These are phyloP conservation scores for Leishmania braziliensis DNA, from an alignment of 208 protist species.

Conservation along the genomic window DNA sequence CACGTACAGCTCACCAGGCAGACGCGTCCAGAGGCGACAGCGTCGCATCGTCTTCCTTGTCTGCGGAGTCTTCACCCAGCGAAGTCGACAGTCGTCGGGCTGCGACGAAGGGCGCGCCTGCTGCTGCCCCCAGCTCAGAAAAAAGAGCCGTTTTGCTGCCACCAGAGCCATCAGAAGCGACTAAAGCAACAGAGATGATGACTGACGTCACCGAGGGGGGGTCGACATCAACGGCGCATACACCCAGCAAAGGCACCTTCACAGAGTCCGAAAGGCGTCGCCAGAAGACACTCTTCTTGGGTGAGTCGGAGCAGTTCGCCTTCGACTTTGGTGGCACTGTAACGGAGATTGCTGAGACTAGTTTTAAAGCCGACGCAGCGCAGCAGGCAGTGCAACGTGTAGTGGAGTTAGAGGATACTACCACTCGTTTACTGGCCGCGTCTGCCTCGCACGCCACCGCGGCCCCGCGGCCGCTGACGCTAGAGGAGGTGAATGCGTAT, in stretches of 20 bases:
- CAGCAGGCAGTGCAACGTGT: slow-evolving; percentile 16
- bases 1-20: not conserved
- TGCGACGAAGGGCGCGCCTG: not conserved
- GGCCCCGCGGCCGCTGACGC: slow-evolving; percentile 19
- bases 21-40: not conserved
- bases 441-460: not conserved
- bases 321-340: slow-evolving; percentile 79
- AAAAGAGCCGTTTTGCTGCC: not conserved
- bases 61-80: not conserved
- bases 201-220: not conserved
- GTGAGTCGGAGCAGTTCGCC: slow-evolving; percentile 70
- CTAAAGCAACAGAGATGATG: not conserved
- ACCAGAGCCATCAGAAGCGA: not conserved
- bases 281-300: slow-evolving; percentile 62
- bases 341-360: slow-evolving; percentile 11
- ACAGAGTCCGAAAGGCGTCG: slow-evolving; percentile 33
- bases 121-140: not conserved
- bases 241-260: not conserved
- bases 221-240: not conserved
- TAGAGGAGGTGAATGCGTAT: slow-evolving; percentile 31
- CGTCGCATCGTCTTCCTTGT: not conserved
- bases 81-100: not conserved
- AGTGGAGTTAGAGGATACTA: slow-evolving; percentile 28
- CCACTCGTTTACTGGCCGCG: slow-evolving; percentile 14
- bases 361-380: slow-evolving; percentile 16